Base-by-base conservation (phyloP, 225 moss, liverwort and hornwort genomes). In the Sphagnum tenellum region DNA sequence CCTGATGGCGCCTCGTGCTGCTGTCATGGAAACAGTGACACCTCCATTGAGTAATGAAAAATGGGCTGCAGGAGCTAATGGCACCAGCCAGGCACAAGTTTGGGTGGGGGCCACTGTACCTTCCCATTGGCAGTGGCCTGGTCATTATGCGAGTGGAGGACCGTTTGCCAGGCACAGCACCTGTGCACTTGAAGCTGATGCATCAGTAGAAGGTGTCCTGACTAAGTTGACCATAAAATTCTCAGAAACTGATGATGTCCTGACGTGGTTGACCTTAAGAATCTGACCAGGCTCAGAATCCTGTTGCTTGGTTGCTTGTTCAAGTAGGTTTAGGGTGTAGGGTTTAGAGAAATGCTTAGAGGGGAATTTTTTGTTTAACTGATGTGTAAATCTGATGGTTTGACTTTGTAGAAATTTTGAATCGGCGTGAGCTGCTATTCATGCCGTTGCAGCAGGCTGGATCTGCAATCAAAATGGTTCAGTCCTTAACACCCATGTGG, bases 401-500 rank as follows among this genome's bases (percentile, higher is more conserved):
- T 57, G 59, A 46, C 12, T 47, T 54, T 67, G 77, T 82, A 98
- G 98, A 93, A 59, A 82, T 93, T 73, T 80, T 98, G 49, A 98
- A 98, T 77, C 77, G 85, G 71, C 73, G 82, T 69, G 93, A 98
- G 48, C 70, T 90, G 73, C 71, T 89, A 56, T 98, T 93, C 64
- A 71, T 79, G 69, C 87, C 98, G 58, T 85, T 98, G 7, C 87
- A 89, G 62, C 75, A 89, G 62, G 85, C 90, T 65, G 98, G 90
- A 64, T 84, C 79, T 66, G 87, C 87, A 61, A 79, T 81, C 51
- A 98, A 90, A 69, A 79, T 93, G 89, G 98, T 98, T 63, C 92
- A 93, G 71, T 98, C 98, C 45, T 72, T 98, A 59, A 87, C 82
- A 44, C 92, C 90, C 48, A 98, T 93, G 71, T 98, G 98, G 98